These are phyloP conservation scores for Sicyos edulis DNA, from an alignment of 306 rosid species.

Conservation along the genomic window DNA sequence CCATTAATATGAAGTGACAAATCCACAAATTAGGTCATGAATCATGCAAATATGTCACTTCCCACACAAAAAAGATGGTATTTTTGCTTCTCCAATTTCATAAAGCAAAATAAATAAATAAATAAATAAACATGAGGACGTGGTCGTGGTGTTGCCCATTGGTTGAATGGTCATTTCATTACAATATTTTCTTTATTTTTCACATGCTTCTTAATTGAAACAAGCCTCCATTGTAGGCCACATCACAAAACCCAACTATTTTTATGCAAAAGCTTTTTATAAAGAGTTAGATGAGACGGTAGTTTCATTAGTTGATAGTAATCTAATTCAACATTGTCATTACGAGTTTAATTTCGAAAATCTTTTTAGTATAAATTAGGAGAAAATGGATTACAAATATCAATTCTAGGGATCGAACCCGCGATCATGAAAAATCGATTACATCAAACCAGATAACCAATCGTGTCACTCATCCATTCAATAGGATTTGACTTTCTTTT, in stretches of 20 bases:
- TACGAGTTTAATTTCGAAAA: no score
- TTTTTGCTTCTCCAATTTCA: neutral
- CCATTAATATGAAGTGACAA: constrained; percentile 1
- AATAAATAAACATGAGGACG: neutral
- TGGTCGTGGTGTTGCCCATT: neutral
- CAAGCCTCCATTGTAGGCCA: neutral
- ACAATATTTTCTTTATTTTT: neutral
- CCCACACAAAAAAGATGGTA: neutral
- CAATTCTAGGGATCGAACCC: no score
- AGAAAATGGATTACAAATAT: no score
- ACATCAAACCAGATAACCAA: no score
- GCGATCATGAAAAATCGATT: no score
- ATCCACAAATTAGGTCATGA: neutral
- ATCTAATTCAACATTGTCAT: no score
- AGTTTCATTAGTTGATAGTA: no score
- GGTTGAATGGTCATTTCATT: constrained; percentile 8
- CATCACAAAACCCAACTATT: neutral
- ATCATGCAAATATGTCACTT: neutral
- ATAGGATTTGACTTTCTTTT: no score
- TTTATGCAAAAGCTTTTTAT: neutral
- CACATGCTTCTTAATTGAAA: neutral
- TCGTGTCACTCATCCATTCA: no score
- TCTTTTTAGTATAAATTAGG: no score
- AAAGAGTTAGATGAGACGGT: no score
- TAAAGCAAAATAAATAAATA: no score